phyloP scores from a whole-genome alignment of 192 early-diverging fungal genomes.

The Dissophora globulifera region DNA sequence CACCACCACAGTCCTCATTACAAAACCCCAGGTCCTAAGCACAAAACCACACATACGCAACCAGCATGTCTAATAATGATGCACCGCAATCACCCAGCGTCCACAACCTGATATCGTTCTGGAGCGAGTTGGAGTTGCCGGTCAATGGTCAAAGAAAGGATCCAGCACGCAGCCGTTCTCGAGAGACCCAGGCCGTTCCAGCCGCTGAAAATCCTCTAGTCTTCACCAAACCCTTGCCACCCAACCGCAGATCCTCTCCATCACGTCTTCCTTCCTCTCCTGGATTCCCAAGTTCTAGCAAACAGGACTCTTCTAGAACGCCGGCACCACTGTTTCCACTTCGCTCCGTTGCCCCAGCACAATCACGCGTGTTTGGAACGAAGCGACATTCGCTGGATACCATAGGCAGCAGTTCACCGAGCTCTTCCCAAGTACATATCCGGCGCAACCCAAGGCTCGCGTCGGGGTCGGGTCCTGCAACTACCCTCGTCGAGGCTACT shows the following conservation, averaged over 20 bases:
- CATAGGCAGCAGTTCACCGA: conserved; percentile 5
- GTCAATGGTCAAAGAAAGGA: neutral
- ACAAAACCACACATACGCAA: neutral
- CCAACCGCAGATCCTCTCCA: too few relatives aligned
- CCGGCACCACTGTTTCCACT: conserved; percentile 30
- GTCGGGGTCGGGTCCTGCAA: too few relatives aligned
- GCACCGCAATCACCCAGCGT: conserved; percentile 31
- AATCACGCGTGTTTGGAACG: conserved; percentile 38
- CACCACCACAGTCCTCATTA: too few relatives aligned
- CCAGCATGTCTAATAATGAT: conserved; percentile 4
- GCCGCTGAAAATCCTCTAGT: too few relatives aligned
- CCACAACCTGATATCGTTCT: conserved; percentile 51
- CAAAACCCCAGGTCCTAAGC: too few relatives aligned
- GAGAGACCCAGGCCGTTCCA: too few relatives aligned
- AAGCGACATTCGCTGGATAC: conserved; percentile 39
- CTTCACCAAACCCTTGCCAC: too few relatives aligned
- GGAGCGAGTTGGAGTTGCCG: conserved; percentile 34
- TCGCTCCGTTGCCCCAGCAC: conserved; percentile 38
- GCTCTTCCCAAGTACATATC: too few relatives aligned
- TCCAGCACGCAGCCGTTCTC: neutral
- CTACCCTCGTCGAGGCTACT: too few relatives aligned
- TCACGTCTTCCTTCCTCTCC: neutral
- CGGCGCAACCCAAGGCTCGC: too few relatives aligned
- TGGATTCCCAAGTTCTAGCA: neutral
- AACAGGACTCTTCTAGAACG: too few relatives aligned